Base-by-base conservation (phyloP, 1,139 yeast species). In the Magnusiomyces sp. region DNA sequence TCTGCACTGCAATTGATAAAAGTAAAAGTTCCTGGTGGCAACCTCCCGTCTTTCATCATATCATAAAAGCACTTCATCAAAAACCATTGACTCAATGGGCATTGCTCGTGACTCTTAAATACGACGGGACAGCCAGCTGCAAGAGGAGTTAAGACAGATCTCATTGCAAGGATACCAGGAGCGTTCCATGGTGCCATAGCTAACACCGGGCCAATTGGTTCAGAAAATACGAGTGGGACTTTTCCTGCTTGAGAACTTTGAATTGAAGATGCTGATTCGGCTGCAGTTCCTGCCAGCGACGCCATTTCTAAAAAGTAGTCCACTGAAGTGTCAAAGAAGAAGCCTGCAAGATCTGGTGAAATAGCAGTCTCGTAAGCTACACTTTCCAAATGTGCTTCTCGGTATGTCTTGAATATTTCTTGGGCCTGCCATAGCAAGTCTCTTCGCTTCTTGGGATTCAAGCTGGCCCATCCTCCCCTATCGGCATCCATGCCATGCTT, bases 11-110 rank as follows among this genome's bases (percentile, higher is more conserved):
- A 83, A 43, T 83, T 75, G 43, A 83, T 56, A 46, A 81, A 71
- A 63, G 80, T 79, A 48, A 82, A 75, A 37, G 80, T 86, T 55
- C 89, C 89, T 2, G 83, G 71, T 36, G 90, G 90, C 66, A 83
- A 77, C 7, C 29, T 4, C 7, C 29, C 29, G 7, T 23, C 29
- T 5, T n/a, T 5, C 0, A 89, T 89, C 13, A 82, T 88, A 50
- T 79, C 78, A 50, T 70, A 71, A 62, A 81, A 72, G 53, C 79
- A 64, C 49, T 71, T 69, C 33, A 80, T 83, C 49, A 79, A 67
- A 58, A 72, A 73, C 60, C 80, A 72, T 52, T 81, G 72, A 11
- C 83, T 75, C 56, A 79, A 71, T 16, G 89, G 87, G 4, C 88
- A 79, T 53, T 77, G 71, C 62, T 82, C 88, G 14, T 86, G 79